Conservation (phyloP, 1,284 basidiomycete species). For the Mycena sp. region DNA sequence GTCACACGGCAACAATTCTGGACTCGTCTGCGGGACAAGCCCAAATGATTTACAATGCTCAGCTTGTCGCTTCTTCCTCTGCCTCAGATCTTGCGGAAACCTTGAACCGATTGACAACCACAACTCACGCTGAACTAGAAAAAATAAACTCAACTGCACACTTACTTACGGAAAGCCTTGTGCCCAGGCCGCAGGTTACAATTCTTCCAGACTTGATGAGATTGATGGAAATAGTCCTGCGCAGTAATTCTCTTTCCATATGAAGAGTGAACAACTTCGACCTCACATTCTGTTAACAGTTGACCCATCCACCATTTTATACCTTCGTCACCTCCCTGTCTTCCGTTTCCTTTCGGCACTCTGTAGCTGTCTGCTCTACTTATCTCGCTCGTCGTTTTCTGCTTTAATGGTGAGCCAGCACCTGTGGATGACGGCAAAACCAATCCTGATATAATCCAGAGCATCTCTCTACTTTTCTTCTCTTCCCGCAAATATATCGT, state of each 20-base stretch:
- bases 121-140: constrained; percentile 26
- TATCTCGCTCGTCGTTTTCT: constrained; percentile 22
- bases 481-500: constrained; percentile 27
- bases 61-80: constrained; percentile 23
- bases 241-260: neutral
- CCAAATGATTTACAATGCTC: constrained; percentile 24
- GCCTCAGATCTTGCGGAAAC: constrained; percentile 23
- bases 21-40: constrained; percentile 16
- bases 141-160: constrained; percentile 26
- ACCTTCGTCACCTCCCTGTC: constrained; percentile 19
- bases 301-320: constrained; percentile 18
- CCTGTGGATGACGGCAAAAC: no score
- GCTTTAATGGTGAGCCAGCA: constrained; percentile 24
- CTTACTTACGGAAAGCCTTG: constrained; percentile 13
- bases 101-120: constrained; percentile 19
- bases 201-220: constrained; percentile 14
- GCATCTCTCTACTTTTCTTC: constrained; percentile 24
- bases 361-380: constrained; percentile 10
- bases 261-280: neutral
- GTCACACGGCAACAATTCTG: constrained; percentile 5
- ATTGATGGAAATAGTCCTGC: constrained; percentile 17
- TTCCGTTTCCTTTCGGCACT: constrained; percentile 16
- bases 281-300: constrained; percentile 4
- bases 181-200: neutral
- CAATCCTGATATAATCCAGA: constrained; percentile 9